These are phyloP conservation scores for Ceratonia siliqua DNA, from an alignment of 306 rosid genomes.

Conservation along the genomic window DNA sequence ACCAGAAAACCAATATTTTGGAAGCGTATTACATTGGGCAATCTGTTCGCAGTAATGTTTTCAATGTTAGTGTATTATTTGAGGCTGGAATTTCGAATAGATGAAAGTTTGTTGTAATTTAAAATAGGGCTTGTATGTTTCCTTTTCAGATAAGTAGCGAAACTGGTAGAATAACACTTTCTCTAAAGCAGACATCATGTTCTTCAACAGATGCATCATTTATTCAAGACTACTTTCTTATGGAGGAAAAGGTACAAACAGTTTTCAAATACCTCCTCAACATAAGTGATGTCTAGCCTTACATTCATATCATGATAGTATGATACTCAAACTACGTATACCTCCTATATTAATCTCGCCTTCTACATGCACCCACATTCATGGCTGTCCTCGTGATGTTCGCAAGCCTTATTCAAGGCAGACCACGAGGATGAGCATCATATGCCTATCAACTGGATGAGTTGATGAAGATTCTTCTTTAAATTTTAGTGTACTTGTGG, in stretches of 20 bases:
- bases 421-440: not conserved
- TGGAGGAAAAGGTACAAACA: slow-evolving; percentile 73
- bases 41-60: slow-evolving; percentile 79
- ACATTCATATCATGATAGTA: not conserved
- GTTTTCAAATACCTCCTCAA: not conserved
- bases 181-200: slow-evolving; percentile 79
- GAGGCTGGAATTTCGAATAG: slow-evolving; percentile 5
- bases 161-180: slow-evolving; percentile 67
- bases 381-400: not conserved
- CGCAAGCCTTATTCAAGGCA: not conserved
- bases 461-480: not conserved
- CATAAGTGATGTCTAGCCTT: not conserved
- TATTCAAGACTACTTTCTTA: slow-evolving; percentile 68
- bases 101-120: slow-evolving; percentile 13
- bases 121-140: slow-evolving; percentile 1
- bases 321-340: not conserved
- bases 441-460: not conserved
- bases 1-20: slow-evolving; percentile 58
- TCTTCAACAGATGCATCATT: slow-evolving; percentile 84
- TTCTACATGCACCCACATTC: not conserved
- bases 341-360: not conserved
- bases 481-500: not conserved
- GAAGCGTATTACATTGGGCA: slow-evolving; percentile 87
- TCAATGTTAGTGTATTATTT: slow-evolving; percentile 64
- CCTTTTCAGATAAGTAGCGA: slow-evolving; percentile 60